Conservation (phyloP, 805 yeast species). For the Candida nemodendra region DNA sequence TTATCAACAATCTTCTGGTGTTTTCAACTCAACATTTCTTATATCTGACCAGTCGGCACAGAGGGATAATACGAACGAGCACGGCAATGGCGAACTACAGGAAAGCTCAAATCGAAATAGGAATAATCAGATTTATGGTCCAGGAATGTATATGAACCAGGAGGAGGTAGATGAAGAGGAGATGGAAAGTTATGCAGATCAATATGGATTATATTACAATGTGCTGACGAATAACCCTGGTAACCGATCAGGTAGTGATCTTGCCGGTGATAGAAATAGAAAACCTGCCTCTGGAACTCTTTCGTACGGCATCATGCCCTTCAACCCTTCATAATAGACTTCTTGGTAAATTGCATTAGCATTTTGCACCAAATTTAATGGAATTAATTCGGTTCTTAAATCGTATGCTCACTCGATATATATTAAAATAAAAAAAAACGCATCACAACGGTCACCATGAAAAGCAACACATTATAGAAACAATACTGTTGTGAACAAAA, state of each 20-base stretch:
- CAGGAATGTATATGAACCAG: constrained; percentile 20
- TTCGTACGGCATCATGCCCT: constrained; percentile 31
- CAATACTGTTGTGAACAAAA: too few relatives aligned
- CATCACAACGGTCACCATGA: too few relatives aligned
- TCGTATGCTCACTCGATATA: too few relatives aligned
- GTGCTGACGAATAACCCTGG: constrained; percentile 25
- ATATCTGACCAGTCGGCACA: constrained; percentile 1
- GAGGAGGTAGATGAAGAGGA: constrained; percentile 37
- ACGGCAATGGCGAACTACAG: too few relatives aligned
- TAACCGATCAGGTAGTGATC: constrained; percentile 2
- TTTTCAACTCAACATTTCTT: constrained; percentile 2
- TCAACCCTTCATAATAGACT: constrained; percentile 28
- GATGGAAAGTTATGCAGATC: constrained; percentile 30
- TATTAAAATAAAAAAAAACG: too few relatives aligned
- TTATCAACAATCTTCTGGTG: constrained; percentile 29
- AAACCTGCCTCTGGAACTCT: constrained; percentile 4
- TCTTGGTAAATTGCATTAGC: background rate
- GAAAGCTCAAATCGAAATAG: too few relatives aligned
- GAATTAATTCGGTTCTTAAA: too few relatives aligned
- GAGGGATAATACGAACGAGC: background rate
- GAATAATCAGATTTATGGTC: constrained; percentile 9
- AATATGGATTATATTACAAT: constrained; percentile 35
- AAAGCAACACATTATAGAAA: too few relatives aligned
- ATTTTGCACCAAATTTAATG: too few relatives aligned
- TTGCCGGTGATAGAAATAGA: constrained; percentile 5